Base-by-base conservation (phyloP, 1,139 yeast species). In the Hemisphaericaspora subhashii region DNA sequence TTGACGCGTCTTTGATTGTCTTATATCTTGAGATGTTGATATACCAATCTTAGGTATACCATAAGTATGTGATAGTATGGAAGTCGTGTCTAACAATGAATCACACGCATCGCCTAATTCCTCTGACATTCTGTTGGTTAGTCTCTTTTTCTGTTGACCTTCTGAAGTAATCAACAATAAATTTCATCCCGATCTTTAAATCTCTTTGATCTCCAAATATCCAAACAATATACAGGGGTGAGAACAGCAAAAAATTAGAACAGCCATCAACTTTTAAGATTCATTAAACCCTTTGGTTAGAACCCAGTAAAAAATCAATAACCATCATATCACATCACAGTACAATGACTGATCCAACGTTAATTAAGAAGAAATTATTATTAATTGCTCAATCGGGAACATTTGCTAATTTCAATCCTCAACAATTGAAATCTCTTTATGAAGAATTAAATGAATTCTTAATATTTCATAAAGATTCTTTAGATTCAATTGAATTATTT, bases 401-500 rank as follows among this genome's bases (percentile, higher is more conserved):
- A 4, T 74, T 66, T 46, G 54, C 65, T 5, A 58, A 61, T 6
- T 63, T 72, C 27, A 40, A 60, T 0, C 73, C 81, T 0, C 52
- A 48, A 11, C 66, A 71, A 40, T 54, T 68, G 7, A 44, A 54
- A 11, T 49, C 51, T 1, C 48, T 62, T 3, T 69, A 72, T 37
- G 48, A 55, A 5, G 72, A 74, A 44, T 45, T 65, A 22, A 54
- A 53, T 25, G 49, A 51, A 28, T 71, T 62, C 48, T 53, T 77
- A 25, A 45, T 53, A 25, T 38, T 55, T 15, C 42, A 57, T 39
- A 51, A 64, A 16, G 66, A 57, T 41, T 52, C 47, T 30, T 60
- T 71, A 35, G 66, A 64, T 9, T 68, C 79, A 23, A 57, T 66
- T 11, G 87, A 83, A 37, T 68, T 77, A 43, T 82, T 74, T 56